phyloP scores from a whole-genome alignment of 75 land plant species.

The Cupressus sempervirens region DNA sequence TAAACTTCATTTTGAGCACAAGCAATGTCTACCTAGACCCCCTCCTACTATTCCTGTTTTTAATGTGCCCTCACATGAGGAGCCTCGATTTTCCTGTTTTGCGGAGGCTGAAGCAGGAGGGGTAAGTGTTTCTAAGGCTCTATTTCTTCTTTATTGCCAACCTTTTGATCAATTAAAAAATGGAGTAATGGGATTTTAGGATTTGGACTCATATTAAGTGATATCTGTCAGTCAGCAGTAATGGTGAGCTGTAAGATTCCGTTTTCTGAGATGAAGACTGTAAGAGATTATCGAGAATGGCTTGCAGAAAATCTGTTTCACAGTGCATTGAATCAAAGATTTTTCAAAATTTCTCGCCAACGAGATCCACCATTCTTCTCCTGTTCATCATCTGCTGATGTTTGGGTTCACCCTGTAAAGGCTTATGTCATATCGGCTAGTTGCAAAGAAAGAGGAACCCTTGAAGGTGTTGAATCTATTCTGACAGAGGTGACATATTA shows the following conservation, averaged over 20 bases:
- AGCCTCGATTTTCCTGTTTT: constrained; percentile 92
- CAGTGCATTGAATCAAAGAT: constrained; percentile 89
- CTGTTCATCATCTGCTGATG: constrained; percentile 73
- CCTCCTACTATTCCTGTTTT: constrained; percentile 59
- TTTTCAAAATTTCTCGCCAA: constrained; percentile 83
- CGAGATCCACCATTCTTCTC: constrained; percentile 93
- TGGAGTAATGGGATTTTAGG: not conserved
- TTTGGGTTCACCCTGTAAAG: constrained; percentile 72
- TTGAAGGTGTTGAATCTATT: constrained; percentile 79
- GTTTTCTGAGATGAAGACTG: constrained; percentile 51
- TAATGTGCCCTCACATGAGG: constrained; percentile 75
- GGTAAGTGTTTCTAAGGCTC: constrained; percentile 32
- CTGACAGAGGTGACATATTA: constrained; percentile 63
- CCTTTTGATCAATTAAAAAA: not conserved
- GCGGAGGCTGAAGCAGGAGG: constrained; percentile 96
- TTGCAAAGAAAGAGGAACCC: constrained; percentile 84
- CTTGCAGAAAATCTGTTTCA: constrained; percentile 90
- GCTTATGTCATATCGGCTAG: constrained; percentile 82
- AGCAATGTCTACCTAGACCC: constrained; percentile 23
- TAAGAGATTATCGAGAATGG: constrained; percentile 66
- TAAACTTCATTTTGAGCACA: constrained; percentile 67
- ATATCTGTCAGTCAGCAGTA: constrained; percentile 76
- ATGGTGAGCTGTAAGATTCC: constrained; percentile 88
- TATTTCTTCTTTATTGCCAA: not conserved
- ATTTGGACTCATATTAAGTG: constrained; percentile 3